Evolutionary conservation across 208 protist genomes (phyloP).

Genomic region (Acanthamoeba culbertsoni): DNA sequence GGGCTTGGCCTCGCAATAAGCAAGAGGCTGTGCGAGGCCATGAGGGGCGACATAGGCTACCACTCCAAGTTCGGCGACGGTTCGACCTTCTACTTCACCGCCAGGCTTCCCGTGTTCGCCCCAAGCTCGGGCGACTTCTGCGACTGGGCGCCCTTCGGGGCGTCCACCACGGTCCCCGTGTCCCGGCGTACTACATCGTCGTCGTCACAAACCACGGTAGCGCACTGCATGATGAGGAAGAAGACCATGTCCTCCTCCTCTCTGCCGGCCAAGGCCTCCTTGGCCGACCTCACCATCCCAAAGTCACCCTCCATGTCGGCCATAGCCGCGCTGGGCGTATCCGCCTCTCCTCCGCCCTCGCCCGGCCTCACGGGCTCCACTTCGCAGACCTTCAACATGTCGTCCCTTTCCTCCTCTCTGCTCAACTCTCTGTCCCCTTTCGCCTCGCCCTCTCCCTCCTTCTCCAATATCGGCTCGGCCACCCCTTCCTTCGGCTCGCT

Average conservation of each 20-base stretch:
- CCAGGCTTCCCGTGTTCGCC: not conserved
- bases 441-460: too few relatives aligned
- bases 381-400: not conserved
- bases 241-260: not conserved
- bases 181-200: too few relatives aligned
- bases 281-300: too few relatives aligned
- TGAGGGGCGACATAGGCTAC: not conserved
- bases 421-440: too few relatives aligned
- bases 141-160: not conserved
- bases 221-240: not conserved
- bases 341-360: not conserved
- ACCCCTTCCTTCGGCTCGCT: too few relatives aligned
- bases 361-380: not conserved
- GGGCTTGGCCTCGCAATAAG: conserved; percentile 22
- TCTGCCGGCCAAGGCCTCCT: too few relatives aligned
- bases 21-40: not conserved
- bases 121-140: not conserved
- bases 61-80: not conserved
- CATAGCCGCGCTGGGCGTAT: too few relatives aligned
- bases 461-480: too few relatives aligned
- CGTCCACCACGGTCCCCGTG: too few relatives aligned
- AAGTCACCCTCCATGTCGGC: too few relatives aligned
- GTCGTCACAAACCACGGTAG: too few relatives aligned
- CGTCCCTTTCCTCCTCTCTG: too few relatives aligned
- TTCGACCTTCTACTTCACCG: conserved; percentile 17